Conservation (phyloP, 345 rosid species). For the Salix purpurea region DNA sequence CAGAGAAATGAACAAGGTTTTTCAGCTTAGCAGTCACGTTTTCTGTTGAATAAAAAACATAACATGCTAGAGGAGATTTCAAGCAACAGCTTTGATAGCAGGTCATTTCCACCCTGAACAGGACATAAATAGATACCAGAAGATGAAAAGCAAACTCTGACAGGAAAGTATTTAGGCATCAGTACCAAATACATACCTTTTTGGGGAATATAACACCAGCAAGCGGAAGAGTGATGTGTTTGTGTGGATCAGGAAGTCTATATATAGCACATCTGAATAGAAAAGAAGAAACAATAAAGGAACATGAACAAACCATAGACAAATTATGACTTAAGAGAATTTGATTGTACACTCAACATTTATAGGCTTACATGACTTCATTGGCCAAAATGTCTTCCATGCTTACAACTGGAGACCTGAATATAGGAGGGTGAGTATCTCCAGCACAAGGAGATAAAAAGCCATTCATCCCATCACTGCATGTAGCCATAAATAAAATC, state of each 20-base stretch:
- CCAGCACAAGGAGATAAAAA: slow-evolving; percentile 75
- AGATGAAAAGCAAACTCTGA: not conserved
- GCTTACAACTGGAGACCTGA: slow-evolving; percentile 69
- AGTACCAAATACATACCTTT: slow-evolving; percentile 45
- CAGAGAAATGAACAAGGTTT: not conserved
- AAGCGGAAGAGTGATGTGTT: slow-evolving; percentile 55
- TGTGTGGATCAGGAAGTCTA: slow-evolving; percentile 69
- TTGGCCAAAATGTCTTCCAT: slow-evolving; percentile 85
- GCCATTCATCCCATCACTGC: slow-evolving; percentile 98
- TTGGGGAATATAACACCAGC: slow-evolving; percentile 62
- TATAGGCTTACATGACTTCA: slow-evolving; percentile 72
- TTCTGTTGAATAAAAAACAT: not conserved
- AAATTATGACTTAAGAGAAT: slow-evolving; percentile 2
- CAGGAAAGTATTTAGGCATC: not conserved
- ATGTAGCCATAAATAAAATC: slow-evolving; percentile 40
- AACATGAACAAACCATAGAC: not conserved
- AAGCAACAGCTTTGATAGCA: not conserved
- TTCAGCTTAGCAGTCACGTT: no score
- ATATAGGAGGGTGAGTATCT: slow-evolving; percentile 66
- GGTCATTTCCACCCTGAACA: not conserved
- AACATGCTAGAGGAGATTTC: not conserved
- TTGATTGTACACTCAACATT: not conserved
- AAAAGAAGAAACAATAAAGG: slow-evolving; percentile 6
- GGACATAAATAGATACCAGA: not conserved
- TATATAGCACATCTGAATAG: slow-evolving; percentile 70